These are phyloP conservation scores for Talaromyces stipitatus DNA, from an alignment of 495 filamentous ascomycete genomes.

Conservation along the genomic window DNA sequence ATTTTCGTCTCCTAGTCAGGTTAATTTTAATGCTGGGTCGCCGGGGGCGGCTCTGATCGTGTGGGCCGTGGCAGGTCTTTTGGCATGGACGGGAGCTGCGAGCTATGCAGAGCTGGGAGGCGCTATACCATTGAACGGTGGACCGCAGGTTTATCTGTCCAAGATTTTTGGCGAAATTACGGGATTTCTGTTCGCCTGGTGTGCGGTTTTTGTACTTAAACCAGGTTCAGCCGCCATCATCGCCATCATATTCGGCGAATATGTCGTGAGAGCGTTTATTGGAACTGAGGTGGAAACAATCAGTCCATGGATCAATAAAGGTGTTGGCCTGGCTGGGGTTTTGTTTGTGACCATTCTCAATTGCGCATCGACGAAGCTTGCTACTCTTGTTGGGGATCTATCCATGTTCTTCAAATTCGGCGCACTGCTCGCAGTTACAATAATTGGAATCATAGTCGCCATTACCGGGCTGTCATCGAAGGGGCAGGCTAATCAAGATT, in stretches of 20 bases:
- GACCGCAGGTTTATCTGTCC: constrained; percentile 82
- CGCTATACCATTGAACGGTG: constrained; percentile 92
- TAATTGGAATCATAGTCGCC: constrained; percentile 86
- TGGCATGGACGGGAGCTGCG: constrained; percentile 95
- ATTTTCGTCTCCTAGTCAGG: constrained; percentile 90
- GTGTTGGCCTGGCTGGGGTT: constrained; percentile 71
- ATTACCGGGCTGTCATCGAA: constrained; percentile 71
- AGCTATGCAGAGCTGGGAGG: constrained; percentile 95
- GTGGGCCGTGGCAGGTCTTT: constrained; percentile 80
- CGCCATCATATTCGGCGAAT: constrained; percentile 96
- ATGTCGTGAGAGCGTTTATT: constrained; percentile 77
- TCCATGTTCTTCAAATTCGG: constrained; percentile 98
- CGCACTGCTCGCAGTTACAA: constrained; percentile 76
- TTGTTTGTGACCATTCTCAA: constrained; percentile 74
- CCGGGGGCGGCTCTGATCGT: constrained; percentile 85
- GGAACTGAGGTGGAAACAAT: constrained; percentile 69
- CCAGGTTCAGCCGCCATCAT: constrained; percentile 92
- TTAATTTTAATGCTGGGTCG: constrained; percentile 87
- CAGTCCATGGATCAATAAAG: constrained; percentile 85
- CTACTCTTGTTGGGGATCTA: constrained; percentile 74
- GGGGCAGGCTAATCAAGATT: constrained; percentile 71
- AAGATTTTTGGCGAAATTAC: constrained; percentile 93
- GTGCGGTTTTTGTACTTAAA: constrained; percentile 87
- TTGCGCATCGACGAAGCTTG: constrained; percentile 81
- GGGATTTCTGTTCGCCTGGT: constrained; percentile 94